Evolutionary conservation across 768 basidiomycete genomes (phyloP).

Genomic region (Lentinula edodes): DNA sequence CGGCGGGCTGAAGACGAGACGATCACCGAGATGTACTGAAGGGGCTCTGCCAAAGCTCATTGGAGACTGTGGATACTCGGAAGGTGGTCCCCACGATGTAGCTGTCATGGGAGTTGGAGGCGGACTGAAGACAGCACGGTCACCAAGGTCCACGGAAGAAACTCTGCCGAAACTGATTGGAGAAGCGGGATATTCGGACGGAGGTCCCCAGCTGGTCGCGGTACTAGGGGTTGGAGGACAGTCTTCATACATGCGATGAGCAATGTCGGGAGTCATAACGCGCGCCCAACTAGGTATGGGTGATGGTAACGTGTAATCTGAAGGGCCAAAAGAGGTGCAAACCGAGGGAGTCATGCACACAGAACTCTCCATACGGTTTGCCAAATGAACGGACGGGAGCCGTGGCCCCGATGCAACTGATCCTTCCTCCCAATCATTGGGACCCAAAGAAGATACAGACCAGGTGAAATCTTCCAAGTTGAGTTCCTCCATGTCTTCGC

Average conservation of each 20-base stretch:
- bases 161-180: conserved; percentile 15
- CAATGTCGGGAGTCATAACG: conserved; percentile 55
- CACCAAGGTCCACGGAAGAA: conserved; percentile 35
- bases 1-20: conserved; percentile 31
- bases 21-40: conserved; percentile 35
- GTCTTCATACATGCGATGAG: conserved; percentile 49
- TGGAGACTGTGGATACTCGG: conserved; percentile 24
- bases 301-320: conserved; percentile 38
- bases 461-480: conserved; percentile 64
- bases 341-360: conserved; percentile 48
- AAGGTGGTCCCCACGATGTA: conserved; percentile 45
- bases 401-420: conserved; percentile 27
- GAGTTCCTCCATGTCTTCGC: conserved; percentile 33
- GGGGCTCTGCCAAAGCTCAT: conserved; percentile 14
- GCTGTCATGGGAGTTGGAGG: conserved; percentile 39
- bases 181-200: conserved; percentile 25
- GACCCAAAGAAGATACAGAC: conserved; percentile 69
- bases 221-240: conserved; percentile 46
- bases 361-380: conserved; percentile 48
- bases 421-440: conserved; percentile 39
- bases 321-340: conserved; percentile 53
- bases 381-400: conserved; percentile 52
- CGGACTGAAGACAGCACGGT: conserved; percentile 27
- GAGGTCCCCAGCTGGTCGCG: conserved; percentile 42
- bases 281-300: conserved; percentile 28